Evolutionary conservation across 2,329 filamentous ascomycete species (phyloP).

Genomic region (Fusarium sororula): DNA sequence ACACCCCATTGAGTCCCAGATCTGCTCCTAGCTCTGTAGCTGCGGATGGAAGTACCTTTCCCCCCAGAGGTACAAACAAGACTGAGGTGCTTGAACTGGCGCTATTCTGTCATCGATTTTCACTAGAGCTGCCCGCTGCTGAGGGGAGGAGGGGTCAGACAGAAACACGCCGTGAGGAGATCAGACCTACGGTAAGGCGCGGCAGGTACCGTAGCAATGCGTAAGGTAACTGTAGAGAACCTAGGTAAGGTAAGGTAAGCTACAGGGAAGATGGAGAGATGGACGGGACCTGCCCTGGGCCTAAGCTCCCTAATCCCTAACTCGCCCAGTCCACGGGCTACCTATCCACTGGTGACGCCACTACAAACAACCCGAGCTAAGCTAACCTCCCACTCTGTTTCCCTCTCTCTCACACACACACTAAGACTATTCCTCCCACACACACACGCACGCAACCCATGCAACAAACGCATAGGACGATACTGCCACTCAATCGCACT

Average conservation of each 20-base stretch:
- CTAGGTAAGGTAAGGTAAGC: too few species aligned
- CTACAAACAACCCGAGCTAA: slow-evolving; percentile 24
- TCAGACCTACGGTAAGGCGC: slow-evolving; percentile 12
- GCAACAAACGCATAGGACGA: slow-evolving; percentile 13
- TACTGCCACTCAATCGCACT: slow-evolving; percentile 10
- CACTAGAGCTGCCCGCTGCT: slow-evolving; percentile 13
- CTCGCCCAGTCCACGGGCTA: not conserved
- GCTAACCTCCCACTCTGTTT: slow-evolving; percentile 12
- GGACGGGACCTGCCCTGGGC: slow-evolving; percentile 15
- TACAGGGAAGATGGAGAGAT: slow-evolving; percentile 3
- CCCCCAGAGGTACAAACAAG: slow-evolving; percentile 33
- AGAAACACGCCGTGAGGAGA: slow-evolving; percentile 21
- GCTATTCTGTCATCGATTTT: slow-evolving; percentile 18
- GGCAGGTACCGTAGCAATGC: slow-evolving; percentile 20
- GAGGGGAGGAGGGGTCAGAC: slow-evolving; percentile 37
- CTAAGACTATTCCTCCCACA: slow-evolving; percentile 10
- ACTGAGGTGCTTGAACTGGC: slow-evolving; percentile 18
- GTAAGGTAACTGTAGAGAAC: not conserved
- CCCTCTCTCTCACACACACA: not conserved
- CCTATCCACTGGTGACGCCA: slow-evolving; percentile 30
- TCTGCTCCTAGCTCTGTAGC: slow-evolving; percentile 6
- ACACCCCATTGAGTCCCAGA: slow-evolving; percentile 5
- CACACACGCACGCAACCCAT: not conserved
- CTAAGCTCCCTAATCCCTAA: slow-evolving; percentile 12
- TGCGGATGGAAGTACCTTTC: slow-evolving; percentile 42